phyloP scores from a whole-genome alignment of 2,329 filamentous ascomycete genomes.

The Penicillium decumbens region DNA sequence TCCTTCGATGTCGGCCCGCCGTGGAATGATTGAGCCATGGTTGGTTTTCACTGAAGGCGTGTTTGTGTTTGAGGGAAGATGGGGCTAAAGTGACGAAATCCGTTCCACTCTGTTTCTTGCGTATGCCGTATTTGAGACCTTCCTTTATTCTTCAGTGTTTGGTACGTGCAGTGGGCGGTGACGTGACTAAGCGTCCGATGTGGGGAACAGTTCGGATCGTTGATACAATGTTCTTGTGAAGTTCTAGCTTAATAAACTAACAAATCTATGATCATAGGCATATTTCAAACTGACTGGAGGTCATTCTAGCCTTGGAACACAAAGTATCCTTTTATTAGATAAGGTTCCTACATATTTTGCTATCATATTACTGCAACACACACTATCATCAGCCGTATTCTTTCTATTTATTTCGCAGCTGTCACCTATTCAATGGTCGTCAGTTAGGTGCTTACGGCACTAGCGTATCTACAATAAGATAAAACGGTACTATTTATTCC shows the following conservation, averaged over 20 bases:
- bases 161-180: background rate
- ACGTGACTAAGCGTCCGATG: background rate
- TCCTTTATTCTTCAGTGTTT: background rate
- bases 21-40: conserved; percentile 38
- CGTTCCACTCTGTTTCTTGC: background rate
- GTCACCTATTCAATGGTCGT: too few species aligned
- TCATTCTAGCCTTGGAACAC: too few species aligned
- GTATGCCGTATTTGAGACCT: background rate
- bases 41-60: background rate
- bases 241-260: background rate
- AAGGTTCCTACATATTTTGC: too few species aligned
- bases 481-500: too few species aligned
- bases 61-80: background rate
- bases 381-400: too few species aligned
- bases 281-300: too few species aligned
- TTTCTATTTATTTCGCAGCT: too few species aligned
- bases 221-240: too few species aligned
- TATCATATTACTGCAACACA: too few species aligned
- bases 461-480: too few species aligned
- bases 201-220: background rate
- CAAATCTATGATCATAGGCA: background rate
- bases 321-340: too few species aligned
- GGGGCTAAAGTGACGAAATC: background rate
- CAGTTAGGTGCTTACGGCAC: too few species aligned
- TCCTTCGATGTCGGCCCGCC: conserved; percentile 57